These are phyloP conservation scores for Lathyrus sativus DNA, from an alignment of 306 rosid genomes.

Conservation along the genomic window DNA sequence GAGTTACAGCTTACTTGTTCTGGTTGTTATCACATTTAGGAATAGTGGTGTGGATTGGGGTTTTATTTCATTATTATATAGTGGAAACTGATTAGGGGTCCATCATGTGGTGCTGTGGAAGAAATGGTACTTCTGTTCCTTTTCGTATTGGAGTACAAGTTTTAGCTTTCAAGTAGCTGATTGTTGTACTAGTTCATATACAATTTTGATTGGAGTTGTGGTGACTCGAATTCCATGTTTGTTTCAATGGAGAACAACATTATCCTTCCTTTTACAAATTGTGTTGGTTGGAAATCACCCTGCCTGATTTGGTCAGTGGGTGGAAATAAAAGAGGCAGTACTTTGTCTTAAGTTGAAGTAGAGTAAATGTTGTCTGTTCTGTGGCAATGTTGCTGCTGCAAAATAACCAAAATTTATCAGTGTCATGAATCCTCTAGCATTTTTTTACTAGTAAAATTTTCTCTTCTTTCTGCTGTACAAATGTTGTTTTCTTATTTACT, in stretches of 20 bases:
- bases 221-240: too few relatives aligned
- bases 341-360: too few relatives aligned
- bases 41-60: neutral
- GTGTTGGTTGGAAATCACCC: too few relatives aligned
- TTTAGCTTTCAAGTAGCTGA: too few relatives aligned
- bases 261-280: too few relatives aligned
- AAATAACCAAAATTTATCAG: neutral
- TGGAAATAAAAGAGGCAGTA: too few relatives aligned
- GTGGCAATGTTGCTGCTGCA: neutral
- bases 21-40: neutral
- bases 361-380: neutral
- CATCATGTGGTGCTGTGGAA: neutral
- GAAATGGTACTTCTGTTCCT: neutral
- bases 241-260: too few relatives aligned
- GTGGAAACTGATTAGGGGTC: neutral
- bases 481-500: conserved; percentile 15
- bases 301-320: too few relatives aligned
- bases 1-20: neutral
- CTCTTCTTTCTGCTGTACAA: conserved; percentile 1
- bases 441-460: conserved; percentile 4
- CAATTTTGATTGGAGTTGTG: neutral
- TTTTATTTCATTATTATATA: too few relatives aligned
- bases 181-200: neutral
- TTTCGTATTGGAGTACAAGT: neutral
- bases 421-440: neutral